These are phyloP conservation scores for Aeschynomene evenia DNA, from an alignment of 306 rosid genomes.

Conservation along the genomic window DNA sequence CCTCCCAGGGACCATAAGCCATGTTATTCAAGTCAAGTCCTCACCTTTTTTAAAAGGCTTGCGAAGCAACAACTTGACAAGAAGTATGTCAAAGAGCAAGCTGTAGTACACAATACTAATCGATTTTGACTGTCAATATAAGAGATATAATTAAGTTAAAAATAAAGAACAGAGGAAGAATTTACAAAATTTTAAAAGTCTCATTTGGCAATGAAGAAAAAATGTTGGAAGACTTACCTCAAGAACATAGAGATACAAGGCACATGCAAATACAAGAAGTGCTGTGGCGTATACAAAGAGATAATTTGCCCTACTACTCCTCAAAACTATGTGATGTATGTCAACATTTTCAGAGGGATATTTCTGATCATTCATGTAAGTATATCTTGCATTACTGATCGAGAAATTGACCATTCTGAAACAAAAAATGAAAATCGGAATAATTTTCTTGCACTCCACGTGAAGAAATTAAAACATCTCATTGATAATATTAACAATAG, in stretches of 20 bases:
- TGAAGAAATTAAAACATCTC: neutral
- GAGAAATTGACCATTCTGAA: slow-evolving; percentile 57
- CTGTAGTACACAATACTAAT: slow-evolving; percentile 51
- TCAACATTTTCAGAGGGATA: slow-evolving; percentile 58
- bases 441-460: slow-evolving; percentile 22
- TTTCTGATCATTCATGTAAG: slow-evolving; percentile 54
- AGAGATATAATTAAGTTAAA: slow-evolving; percentile 6
- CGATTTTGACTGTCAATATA: slow-evolving; percentile 53
- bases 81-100: slow-evolving; percentile 51
- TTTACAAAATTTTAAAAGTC: neutral
- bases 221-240: slow-evolving; percentile 39
- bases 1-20: slow-evolving; percentile 23
- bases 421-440: neutral
- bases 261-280: slow-evolving; percentile 51
- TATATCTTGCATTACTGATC: slow-evolving; percentile 52
- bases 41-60: slow-evolving; percentile 72
- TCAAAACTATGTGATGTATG: slow-evolving; percentile 59
- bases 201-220: neutral
- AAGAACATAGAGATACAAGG: slow-evolving; percentile 42
- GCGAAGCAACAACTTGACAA: slow-evolving; percentile 58
- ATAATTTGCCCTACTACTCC: slow-evolving; percentile 42
- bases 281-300: slow-evolving; percentile 40
- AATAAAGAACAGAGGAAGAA: neutral
- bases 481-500: neutral
- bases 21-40: slow-evolving; percentile 16